Percentiles rank a stretch among this genome's conserved stretches.
Conservation (phyloP, 164 flowering plant genomes). For the Tinospora cordifolia region DNA sequence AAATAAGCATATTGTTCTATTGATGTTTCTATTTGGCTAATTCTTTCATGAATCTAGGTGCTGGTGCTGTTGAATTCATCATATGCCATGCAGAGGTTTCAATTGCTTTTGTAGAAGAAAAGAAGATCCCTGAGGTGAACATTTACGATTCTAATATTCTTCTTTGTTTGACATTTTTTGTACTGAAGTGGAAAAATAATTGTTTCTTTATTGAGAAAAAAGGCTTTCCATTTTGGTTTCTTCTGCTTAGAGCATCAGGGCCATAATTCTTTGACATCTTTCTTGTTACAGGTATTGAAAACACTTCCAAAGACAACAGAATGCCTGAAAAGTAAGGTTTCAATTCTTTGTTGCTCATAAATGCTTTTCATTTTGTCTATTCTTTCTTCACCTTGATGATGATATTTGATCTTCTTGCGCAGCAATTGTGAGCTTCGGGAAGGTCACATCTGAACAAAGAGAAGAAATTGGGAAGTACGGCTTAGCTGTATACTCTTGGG, state of each 20-base stretch:
- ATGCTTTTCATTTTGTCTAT: neutral
- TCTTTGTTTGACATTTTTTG: neutral
- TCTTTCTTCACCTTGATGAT: constrained; percentile 8
- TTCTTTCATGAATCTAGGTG: constrained; percentile 43
- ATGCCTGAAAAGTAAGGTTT: constrained; percentile 63
- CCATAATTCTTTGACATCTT: neutral
- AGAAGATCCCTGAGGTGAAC: constrained; percentile 74
- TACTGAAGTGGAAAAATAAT: neutral
- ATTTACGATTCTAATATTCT: neutral
- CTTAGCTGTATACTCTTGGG: constrained; percentile 65
- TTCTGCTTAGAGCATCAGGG: neutral
- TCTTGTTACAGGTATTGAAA: constrained; percentile 63
- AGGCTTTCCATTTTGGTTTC: neutral
- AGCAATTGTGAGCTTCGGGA: constrained; percentile 95
- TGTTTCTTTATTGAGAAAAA: neutral
- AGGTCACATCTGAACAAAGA: constrained; percentile 58
- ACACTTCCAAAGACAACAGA: constrained; percentile 55
- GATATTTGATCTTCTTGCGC: constrained; percentile 5
- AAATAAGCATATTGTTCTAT: neutral
- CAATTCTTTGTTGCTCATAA: neutral
- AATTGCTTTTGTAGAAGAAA: constrained; percentile 76
- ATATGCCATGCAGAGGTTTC: constrained; percentile 84
- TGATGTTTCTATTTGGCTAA: neutral
- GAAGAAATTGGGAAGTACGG: constrained; percentile 54
- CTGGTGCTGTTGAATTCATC: constrained; percentile 92